Conservation (phyloP, 176 grass and related monocot species). For the Juncus inflexus region DNA sequence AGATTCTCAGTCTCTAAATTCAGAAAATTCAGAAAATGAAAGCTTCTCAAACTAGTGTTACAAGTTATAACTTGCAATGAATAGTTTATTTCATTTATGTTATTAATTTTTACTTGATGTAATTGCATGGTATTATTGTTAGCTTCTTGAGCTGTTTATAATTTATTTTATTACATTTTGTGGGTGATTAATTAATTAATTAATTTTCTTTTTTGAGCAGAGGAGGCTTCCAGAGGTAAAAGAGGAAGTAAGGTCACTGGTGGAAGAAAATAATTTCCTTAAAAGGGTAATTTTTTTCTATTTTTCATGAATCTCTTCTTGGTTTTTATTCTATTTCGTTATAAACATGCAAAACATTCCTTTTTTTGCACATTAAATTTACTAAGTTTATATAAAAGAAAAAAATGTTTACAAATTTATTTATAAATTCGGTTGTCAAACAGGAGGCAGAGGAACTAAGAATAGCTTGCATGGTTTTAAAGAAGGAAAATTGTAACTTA, state of each 20-base stretch:
- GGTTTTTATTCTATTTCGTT: neutral
- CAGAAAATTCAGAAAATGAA: too few relatives aligned
- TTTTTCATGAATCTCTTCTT: neutral
- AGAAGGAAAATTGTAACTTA: conserved; percentile 23
- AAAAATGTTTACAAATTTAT: neutral
- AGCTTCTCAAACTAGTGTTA: too few relatives aligned
- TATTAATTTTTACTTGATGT: too few relatives aligned
- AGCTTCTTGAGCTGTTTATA: too few relatives aligned
- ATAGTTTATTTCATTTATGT: too few relatives aligned
- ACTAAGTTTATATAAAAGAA: too few relatives aligned
- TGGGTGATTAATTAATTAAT: neutral
- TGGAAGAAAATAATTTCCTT: conserved; percentile 27
- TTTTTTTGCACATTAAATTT: too few relatives aligned
- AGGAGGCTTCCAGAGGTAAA: conserved; percentile 32
- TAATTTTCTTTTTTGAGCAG: conserved; percentile 10
- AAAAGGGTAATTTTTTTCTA: conserved; percentile 1
- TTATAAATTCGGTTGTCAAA: conserved; percentile 9
- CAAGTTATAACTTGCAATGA: too few relatives aligned
- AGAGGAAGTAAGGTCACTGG: conserved; percentile 26
- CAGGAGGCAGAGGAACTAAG: conserved; percentile 26
- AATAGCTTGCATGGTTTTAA: conserved; percentile 24
- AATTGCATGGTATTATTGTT: too few relatives aligned
- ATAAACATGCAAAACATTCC: neutral
- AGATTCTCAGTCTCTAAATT: too few relatives aligned
- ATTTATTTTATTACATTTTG: neutral